Conservation (phyloP, 192 early-diverging fungal species). For the Linderina pennispora region DNA sequence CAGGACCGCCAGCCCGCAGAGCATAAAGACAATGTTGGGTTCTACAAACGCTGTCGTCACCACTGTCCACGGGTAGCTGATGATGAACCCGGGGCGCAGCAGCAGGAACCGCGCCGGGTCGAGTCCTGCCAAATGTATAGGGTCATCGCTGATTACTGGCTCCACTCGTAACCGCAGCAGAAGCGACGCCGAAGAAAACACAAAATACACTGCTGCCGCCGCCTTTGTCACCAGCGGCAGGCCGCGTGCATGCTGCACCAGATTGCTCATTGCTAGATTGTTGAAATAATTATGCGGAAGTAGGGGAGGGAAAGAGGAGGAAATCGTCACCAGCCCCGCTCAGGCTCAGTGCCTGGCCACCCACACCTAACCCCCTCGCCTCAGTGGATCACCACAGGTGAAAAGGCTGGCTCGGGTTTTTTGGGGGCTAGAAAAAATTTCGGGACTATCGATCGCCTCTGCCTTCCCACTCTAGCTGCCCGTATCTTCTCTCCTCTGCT, state of each 20-base stretch:
- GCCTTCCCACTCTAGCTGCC: too few relatives aligned
- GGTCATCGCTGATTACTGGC: slow-evolving; percentile 3
- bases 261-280: slow-evolving; percentile 15
- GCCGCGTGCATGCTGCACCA: slow-evolving; percentile 14
- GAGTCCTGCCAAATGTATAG: slow-evolving; percentile 1
- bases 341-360: too few relatives aligned
- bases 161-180: slow-evolving; percentile 6
- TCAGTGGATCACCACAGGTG: too few relatives aligned
- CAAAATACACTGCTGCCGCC: slow-evolving; percentile 2
- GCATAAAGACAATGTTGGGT: slow-evolving; percentile 18
- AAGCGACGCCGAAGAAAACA: slow-evolving; percentile 16
- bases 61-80: slow-evolving; percentile 42
- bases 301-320: background rate
- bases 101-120: slow-evolving; percentile 33
- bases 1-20: slow-evolving; percentile 16
- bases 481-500: slow-evolving; percentile 1
- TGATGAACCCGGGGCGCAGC: slow-evolving; percentile 26
- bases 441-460: too few relatives aligned
- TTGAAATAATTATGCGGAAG: background rate
- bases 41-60: slow-evolving; percentile 30
- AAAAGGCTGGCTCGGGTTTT: too few relatives aligned
- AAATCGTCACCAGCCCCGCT: background rate
- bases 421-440: too few relatives aligned
- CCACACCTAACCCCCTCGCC: too few relatives aligned
- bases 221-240: slow-evolving; percentile 37